Percentiles rank a stretch among this genome's conserved stretches.
Conservation (phyloP, 139 green algal species). For the Chlamydomonas sp. region DNA sequence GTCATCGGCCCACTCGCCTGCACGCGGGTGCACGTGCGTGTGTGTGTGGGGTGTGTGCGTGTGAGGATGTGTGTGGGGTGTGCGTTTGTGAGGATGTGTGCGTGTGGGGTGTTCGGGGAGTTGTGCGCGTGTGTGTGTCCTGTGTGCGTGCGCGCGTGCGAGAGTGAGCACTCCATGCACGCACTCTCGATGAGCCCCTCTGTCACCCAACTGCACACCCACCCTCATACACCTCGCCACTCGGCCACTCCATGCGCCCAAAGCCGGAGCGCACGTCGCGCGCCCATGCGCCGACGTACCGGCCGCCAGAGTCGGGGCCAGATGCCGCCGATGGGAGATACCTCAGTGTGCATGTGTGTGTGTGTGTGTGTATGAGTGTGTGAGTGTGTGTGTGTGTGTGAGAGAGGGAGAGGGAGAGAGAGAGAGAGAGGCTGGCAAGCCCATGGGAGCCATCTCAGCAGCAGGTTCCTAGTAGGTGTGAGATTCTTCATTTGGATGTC, state of each 20-base stretch:
- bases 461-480: neutral
- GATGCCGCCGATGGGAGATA: neutral
- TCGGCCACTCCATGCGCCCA: conserved; percentile 5
- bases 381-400: no score
- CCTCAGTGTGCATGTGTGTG: no score
- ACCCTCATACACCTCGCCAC: neutral
- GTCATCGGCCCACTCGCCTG: no score
- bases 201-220: neutral
- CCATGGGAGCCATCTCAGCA: no score
- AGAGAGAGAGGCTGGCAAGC: neutral
- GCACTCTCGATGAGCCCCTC: neutral
- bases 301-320: neutral
- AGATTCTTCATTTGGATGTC: neutral
- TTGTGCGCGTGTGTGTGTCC: neutral
- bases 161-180: neutral
- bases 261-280: neutral
- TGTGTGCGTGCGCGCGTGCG: neutral
- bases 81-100: no score
- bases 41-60: no score
- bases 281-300: neutral
- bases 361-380: no score
- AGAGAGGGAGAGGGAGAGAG: no score
- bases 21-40: no score
- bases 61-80: no score
- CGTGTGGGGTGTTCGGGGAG: no score